These are phyloP conservation scores for Cydonia oblonga DNA, from an alignment of 331 rosid genomes.

Conservation along the genomic window DNA sequence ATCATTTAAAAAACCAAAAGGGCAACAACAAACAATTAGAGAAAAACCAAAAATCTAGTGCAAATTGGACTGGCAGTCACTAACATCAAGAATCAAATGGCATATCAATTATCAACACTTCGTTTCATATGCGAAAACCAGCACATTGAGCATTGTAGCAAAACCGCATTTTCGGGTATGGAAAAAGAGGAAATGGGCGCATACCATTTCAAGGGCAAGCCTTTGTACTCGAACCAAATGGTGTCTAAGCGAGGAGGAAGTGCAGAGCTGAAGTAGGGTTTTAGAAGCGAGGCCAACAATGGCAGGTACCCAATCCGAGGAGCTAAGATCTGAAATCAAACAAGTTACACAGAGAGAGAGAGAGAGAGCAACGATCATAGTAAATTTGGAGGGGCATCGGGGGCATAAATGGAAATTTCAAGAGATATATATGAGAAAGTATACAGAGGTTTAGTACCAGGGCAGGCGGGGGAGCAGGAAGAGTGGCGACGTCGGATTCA, in stretches of 20 bases:
- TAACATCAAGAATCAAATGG: not conserved
- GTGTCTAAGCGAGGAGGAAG: constrained; percentile 89
- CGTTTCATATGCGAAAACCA: not conserved
- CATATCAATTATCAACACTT: not conserved
- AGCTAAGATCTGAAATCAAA: constrained; percentile 49
- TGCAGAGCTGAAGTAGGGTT: constrained; percentile 62
- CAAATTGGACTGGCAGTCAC: not conserved
- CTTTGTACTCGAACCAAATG: constrained; percentile 87
- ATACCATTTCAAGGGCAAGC: constrained; percentile 86
- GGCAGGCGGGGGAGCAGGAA: constrained; percentile 80
- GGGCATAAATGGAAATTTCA: not conserved
- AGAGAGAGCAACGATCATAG: not conserved
- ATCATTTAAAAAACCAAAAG: not conserved
- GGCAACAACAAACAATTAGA: not conserved
- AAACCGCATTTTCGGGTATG: not conserved
- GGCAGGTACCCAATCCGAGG: constrained; percentile 89
- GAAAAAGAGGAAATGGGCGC: not conserved
- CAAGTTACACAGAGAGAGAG: not conserved
- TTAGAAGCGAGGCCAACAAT: constrained; percentile 56
- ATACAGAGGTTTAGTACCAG: constrained; percentile 23
- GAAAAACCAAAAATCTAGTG: not conserved
- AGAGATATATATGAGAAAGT: too few species aligned
- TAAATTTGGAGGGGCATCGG: not conserved
- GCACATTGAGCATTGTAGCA: not conserved
- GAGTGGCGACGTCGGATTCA: constrained; percentile 79